Conservation (phyloP, 805 yeast species). For the Barnettozyma botsteinii region DNA sequence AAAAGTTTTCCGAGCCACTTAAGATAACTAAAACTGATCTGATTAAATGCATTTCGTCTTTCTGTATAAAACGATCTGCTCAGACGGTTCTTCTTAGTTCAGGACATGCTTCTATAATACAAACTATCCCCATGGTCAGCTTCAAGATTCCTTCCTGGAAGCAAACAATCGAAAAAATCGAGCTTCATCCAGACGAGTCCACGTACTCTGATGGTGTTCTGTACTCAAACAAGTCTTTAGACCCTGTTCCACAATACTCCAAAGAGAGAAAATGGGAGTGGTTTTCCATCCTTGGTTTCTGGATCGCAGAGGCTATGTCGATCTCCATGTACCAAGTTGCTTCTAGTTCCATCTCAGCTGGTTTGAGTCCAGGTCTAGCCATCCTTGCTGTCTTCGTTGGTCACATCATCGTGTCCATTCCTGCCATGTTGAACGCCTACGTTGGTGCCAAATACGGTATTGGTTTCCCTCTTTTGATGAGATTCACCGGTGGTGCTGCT, state of each 20-base stretch:
- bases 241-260: conserved; percentile 54
- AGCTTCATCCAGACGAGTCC: conserved; percentile 17
- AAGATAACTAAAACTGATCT: no score
- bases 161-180: conserved; percentile 9
- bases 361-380: conserved; percentile 53
- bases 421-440: conserved; percentile 19
- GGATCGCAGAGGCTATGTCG: conserved; percentile 78
- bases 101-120: no score
- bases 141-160: no score
- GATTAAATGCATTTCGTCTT: no score
- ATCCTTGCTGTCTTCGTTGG: conserved; percentile 24
- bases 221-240: conserved; percentile 56
- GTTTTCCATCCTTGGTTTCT: conserved; percentile 39
- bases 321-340: conserved; percentile 79
- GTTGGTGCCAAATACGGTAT: conserved; percentile 31
- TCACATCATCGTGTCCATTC: conserved; percentile 24
- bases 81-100: no score
- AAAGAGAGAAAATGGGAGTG: conserved; percentile 68
- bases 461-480: conserved; percentile 30
- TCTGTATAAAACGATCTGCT: no score
- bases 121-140: neutral
- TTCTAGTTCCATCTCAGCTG: conserved; percentile 59
- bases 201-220: conserved; percentile 26
- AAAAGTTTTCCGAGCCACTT: no score
- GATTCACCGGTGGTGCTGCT: conserved; percentile 32